Base-by-base conservation (phyloP, 176 grass and related monocot species). In the Musa troglodytarum region DNA sequence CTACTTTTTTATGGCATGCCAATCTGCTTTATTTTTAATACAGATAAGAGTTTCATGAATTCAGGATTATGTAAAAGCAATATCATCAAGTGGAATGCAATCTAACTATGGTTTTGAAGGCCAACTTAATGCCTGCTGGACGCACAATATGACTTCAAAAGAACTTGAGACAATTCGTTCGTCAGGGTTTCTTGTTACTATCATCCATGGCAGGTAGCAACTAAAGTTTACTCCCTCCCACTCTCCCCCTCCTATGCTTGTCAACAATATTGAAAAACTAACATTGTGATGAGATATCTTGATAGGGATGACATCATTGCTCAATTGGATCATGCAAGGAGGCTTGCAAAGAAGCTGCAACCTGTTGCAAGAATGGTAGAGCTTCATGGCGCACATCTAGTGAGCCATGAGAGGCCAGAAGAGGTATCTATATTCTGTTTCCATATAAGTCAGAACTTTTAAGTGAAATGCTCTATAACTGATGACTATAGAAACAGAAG, bases 41-140 rank as follows among this genome's bases (percentile, higher is more conserved):
- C 9, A 10, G 22, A 14, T 8, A 10, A 6, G 13, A 61, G 6
- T 61, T 61, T 61, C n/a, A 50, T 23, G 15, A 49, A 67, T 55
- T 59, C 78, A 99, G 96, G 76, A 95, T 81, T 99, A 99, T 76
- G 96, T 95, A 71, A 88, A 89, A 57, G 88, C 82, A 66, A 94
- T 99, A 81, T 87, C 91, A 63, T 92, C 91, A 16, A 82, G 85
- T 71, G 96, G 96, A 26, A 99, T 99, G 96, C 96, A 99, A 88
- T 92, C 96, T 64, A 86, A 84, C 56, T 89, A 63, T 69, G 96
- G 96, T 49, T 99, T 99, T 77, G 96, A 94, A 84, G 96, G 96
- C 25, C 96, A 99, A 86, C 67, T 92, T 54, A 99, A 86, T 75
- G 96, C 96, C 68, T 99, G 96, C 77, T 99, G 91, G 96, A 95